Percentiles rank a stretch among this genome's conserved stretches.
Conservation (phyloP, 2,329 filamentous ascomycete genomes). For the Epichloe sp. region DNA sequence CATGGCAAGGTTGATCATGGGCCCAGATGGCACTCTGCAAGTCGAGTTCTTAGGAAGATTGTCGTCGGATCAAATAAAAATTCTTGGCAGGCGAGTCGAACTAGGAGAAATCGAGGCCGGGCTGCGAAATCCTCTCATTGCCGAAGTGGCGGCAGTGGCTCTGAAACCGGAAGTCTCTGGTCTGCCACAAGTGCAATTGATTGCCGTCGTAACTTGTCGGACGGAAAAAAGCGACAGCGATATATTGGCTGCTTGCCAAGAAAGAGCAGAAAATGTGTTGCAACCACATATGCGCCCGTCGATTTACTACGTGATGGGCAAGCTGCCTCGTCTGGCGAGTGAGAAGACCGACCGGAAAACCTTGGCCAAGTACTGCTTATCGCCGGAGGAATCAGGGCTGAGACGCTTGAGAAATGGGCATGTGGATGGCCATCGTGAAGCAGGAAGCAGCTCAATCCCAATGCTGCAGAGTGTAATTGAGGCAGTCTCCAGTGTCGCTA, state of each 20-base stretch:
- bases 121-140: conserved; percentile 13
- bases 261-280: conserved; percentile 23
- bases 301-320: conserved; percentile 34
- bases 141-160: not conserved
- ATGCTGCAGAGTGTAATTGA: not conserved
- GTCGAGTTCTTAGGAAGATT: conserved; percentile 46
- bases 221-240: not conserved
- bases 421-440: not conserved
- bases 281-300: conserved; percentile 48
- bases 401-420: not conserved
- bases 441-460: not conserved
- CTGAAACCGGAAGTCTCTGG: not conserved
- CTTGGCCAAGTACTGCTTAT: not conserved
- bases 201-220: not conserved
- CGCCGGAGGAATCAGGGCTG: not conserved
- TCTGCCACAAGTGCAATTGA: not conserved
- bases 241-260: not conserved
- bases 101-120: conserved; percentile 50
- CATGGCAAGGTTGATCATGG: conserved; percentile 31
- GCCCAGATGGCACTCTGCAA: conserved; percentile 46
- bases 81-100: conserved; percentile 62
- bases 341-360: conserved; percentile 46
- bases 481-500: not conserved
- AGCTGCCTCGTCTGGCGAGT: conserved; percentile 43
- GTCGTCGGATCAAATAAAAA: conserved; percentile 58